Conservation (phyloP, 2,329 filamentous ascomycete genomes). For the Claviceps sp. region DNA sequence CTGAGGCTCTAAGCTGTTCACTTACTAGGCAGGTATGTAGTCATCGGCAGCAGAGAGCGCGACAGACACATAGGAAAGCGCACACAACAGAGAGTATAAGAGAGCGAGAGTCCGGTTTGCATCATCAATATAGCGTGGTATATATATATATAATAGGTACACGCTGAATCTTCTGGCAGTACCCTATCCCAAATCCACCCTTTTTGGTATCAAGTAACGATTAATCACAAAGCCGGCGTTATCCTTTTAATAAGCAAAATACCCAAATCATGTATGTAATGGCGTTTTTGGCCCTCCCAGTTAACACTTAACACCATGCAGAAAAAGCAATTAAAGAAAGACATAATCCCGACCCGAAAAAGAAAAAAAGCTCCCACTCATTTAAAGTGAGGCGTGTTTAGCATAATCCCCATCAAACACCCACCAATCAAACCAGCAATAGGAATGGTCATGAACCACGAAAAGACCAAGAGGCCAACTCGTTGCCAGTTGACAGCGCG, state of each 20-base stretch:
- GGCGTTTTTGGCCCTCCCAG: no score
- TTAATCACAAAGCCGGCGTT: no score
- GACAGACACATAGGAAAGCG: no score
- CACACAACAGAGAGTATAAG: neutral
- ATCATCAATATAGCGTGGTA: neutral
- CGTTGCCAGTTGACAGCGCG: constrained; percentile 67
- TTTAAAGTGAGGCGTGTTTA: constrained; percentile 26
- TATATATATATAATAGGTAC: no score
- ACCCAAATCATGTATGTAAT: no score
- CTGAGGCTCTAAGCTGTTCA: no score
- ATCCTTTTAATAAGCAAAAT: no score
- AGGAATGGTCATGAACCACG: constrained; percentile 39
- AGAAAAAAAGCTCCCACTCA: neutral
- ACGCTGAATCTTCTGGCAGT: no score
- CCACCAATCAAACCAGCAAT: constrained; percentile 28
- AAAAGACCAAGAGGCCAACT: constrained; percentile 51
- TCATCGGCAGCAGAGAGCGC: no score
- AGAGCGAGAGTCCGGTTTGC: neutral
- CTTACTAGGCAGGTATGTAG: no score
- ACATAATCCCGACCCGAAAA: neutral
- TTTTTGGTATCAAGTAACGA: no score
- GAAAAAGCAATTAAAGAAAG: neutral
- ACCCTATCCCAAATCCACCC: no score
- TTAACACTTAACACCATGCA: neutral
- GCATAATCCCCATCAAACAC: constrained; percentile 24